Evolutionary conservation across 768 basidiomycete genomes (phyloP).

Genomic region (Podaxis sp.): DNA sequence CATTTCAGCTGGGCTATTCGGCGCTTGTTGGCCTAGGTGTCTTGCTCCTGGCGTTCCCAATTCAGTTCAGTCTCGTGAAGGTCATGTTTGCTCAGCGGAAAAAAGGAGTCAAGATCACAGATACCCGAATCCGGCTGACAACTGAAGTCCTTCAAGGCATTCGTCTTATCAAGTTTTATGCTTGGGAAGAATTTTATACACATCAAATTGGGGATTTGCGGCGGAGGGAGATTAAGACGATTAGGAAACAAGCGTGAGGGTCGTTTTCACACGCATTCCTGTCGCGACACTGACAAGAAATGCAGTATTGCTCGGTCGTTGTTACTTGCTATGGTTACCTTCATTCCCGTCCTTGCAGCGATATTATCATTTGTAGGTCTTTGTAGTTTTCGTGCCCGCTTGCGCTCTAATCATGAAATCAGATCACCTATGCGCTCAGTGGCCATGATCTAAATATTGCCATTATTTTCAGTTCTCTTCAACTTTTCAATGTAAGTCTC

Average conservation of each 20-base stretch:
- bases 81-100: constrained; percentile 49
- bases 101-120: constrained; percentile 61
- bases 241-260: constrained; percentile 34
- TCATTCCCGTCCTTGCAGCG: constrained; percentile 48
- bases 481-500: constrained; percentile 49
- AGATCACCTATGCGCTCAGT: constrained; percentile 61
- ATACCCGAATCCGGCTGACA: constrained; percentile 58
- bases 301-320: constrained; percentile 29
- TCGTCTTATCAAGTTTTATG: constrained; percentile 60
- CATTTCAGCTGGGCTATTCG: constrained; percentile 56
- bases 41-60: constrained; percentile 52
- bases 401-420: neutral
- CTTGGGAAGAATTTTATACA: constrained; percentile 52
- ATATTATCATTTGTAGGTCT: constrained; percentile 47
- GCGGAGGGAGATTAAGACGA: constrained; percentile 32
- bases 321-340: constrained; percentile 40
- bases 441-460: constrained; percentile 52
- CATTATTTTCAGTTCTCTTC: constrained; percentile 51
- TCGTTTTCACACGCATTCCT: neutral
- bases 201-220: constrained; percentile 36
- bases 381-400: neutral
- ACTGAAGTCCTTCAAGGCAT: constrained; percentile 69
- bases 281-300: constrained; percentile 1
- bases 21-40: constrained; percentile 62
- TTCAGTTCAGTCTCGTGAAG: constrained; percentile 48